Evolutionary conservation across 1,284 basidiomycete species (phyloP).

Genomic region (Laetiporus sulphureus): DNA sequence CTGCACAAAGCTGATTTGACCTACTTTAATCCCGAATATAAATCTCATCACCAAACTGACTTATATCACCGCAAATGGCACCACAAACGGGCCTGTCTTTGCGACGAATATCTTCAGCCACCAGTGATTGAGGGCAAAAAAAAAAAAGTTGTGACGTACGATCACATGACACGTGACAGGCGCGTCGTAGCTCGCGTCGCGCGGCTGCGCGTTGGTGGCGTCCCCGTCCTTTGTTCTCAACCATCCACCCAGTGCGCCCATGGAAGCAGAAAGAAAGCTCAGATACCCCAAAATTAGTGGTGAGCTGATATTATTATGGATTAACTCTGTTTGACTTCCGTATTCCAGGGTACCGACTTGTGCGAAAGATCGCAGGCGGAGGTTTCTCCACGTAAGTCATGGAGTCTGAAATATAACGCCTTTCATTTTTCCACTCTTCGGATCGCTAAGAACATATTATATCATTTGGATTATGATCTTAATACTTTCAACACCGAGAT

Average conservation of each 20-base stretch:
- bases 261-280: conserved; percentile 1
- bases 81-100: too few species aligned
- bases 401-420: background rate
- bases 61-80: background rate
- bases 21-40: too few species aligned
- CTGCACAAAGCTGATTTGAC: too few species aligned
- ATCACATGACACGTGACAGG: conserved; percentile 2
- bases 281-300: conserved; percentile 9
- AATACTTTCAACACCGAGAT: background rate
- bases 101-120: background rate
- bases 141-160: background rate
- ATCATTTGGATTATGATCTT: background rate
- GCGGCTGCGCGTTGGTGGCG: background rate
- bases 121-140: background rate
- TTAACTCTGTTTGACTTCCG: background rate
- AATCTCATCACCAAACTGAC: too few species aligned
- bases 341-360: conserved; percentile 56
- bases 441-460: background rate
- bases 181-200: background rate
- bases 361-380: conserved; percentile 77
- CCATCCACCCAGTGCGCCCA: too few species aligned
- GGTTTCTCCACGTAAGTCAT: conserved; percentile 73
- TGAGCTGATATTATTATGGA: background rate
- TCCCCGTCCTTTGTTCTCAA: background rate
- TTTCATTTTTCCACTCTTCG: background rate